Evolutionary conservation across 768 basidiomycete genomes (phyloP).

Genomic region (Kwoniella heveanensis): DNA sequence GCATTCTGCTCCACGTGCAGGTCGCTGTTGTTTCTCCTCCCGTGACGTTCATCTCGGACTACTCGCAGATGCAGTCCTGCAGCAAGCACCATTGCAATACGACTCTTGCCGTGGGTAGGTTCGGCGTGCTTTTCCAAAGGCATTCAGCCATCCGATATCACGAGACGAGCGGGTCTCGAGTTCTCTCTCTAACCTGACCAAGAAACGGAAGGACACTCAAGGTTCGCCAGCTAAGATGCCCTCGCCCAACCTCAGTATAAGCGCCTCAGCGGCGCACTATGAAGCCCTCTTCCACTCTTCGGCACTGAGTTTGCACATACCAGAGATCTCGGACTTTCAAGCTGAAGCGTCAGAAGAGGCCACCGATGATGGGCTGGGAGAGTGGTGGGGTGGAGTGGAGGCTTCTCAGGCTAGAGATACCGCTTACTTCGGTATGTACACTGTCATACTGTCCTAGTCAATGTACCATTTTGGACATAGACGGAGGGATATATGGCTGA

Average conservation of each 20-base stretch:
- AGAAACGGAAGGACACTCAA: no score
- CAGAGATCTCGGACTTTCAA: slow-evolving; percentile 22
- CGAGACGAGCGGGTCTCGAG: neutral
- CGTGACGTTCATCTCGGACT: no score
- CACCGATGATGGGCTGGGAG: slow-evolving; percentile 4
- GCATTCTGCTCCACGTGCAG: no score
- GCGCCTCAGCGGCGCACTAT: slow-evolving; percentile 7
- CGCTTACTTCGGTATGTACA: slow-evolving; percentile 37
- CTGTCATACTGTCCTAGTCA: neutral
- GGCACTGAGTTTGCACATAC: slow-evolving; percentile 33
- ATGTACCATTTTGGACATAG: no score
- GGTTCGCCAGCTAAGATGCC: neutral
- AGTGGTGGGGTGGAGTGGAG: slow-evolving; percentile 35
- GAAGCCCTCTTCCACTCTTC: slow-evolving; percentile 38
- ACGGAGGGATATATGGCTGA: no score
- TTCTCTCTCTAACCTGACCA: neutral
- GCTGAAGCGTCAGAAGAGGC: slow-evolving; percentile 3
- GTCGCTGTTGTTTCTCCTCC: no score
- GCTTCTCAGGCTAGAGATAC: slow-evolving; percentile 21
- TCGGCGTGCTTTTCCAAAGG: no score
- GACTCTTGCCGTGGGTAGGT: no score
- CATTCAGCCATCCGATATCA: no score
- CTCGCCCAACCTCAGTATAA: neutral
- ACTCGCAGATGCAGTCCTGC: no score
- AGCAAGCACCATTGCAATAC: no score